phyloP scores from a whole-genome alignment of 495 filamentous ascomycete species.

The Cercophora scortea region DNA sequence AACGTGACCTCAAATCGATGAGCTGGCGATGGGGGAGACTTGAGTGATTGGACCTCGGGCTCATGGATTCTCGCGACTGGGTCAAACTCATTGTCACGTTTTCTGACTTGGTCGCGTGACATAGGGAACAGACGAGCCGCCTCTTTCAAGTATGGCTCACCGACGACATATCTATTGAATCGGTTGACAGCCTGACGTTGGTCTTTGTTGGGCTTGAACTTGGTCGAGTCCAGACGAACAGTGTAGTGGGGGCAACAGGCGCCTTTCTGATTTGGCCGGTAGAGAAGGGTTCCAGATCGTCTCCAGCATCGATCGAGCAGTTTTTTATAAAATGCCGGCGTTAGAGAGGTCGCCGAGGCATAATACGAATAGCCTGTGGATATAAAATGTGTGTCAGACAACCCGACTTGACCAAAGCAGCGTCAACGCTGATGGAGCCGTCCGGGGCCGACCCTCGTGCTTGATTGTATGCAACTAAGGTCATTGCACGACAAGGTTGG shows the following conservation, averaged over 20 bases:
- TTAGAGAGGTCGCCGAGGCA: conserved; percentile 59
- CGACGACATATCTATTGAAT: conserved; percentile 82
- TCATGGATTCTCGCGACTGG: conserved; percentile 67
- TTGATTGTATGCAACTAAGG: conserved; percentile 1
- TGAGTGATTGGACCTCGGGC: conserved; percentile 44
- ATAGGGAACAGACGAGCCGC: conserved; percentile 66
- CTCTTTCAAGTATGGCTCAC: conserved; percentile 67
- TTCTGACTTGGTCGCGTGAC: conserved; percentile 71
- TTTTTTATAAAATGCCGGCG: conserved; percentile 65
- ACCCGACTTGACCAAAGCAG: too few species aligned
- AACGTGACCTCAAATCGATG: conserved; percentile 74
- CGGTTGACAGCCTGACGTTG: conserved; percentile 83
- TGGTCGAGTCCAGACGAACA: conserved; percentile 67
- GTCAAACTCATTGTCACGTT: conserved; percentile 67
- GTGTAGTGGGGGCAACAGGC: conserved; percentile 97
- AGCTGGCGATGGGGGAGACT: conserved; percentile 57
- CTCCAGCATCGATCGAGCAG: conserved; percentile 88
- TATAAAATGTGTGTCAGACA: neutral
- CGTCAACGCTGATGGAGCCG: too few species aligned
- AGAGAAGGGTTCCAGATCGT: conserved; percentile 74
- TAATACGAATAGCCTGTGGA: conserved; percentile 75
- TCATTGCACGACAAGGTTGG: conserved; percentile 1
- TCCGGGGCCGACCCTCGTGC: neutral
- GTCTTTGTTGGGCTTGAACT: conserved; percentile 65
- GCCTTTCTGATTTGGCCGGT: conserved; percentile 75